Evolutionary conservation across 1,139 yeast genomes (phyloP), one percentile per base, ranked within the genome.

Genomic region (Pichia sp.): DNA sequence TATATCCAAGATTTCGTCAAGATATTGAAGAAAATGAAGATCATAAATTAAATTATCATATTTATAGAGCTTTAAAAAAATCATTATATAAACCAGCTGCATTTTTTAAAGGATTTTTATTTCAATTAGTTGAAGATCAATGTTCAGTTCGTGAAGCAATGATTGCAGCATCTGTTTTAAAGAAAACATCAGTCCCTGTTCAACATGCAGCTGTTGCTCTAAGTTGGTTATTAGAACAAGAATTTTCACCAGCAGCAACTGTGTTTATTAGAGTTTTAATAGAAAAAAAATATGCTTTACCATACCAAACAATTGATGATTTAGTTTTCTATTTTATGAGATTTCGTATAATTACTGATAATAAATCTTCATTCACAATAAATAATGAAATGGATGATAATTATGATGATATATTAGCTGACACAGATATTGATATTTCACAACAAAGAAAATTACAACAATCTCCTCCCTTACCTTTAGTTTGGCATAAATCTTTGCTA

Each of bases 81-180:
- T 80, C 97, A 0, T 75, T 94, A 48, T 92, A 92, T 72, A 94
- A 92, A 67, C 98, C 99, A 30, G 92, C 95, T 50, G 98, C 98
- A 18, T 94, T 90, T 62, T 92, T 92, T 76, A 90, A 89, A 67
- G 99, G 98, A 1, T 90, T 92, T 61, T 72, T 92, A 52, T 86
- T 92, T 64, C 97, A 97, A 11, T 73, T 92, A 51, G 86, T 88
- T 32, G 95, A 86, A 62, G 77, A 81, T 18, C 83, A 82, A 52
- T 90, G 97, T 67, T 75, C 95, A 7, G 83, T 87, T 25, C 79
- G 95, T 63, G 99, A 92, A 66, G 97, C 98, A 0, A 83, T 95
- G 49, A 89, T 92, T 65, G 96, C 94, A 27, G 96, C 96, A 25
- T 89, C 97, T 28, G 89, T 94, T 11, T 75, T 92, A 52, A 74